Evolutionary conservation across 768 basidiomycete species (phyloP), one percentile per base, ranked within the genome.

Genomic region (Hemileccinum impolitum): DNA sequence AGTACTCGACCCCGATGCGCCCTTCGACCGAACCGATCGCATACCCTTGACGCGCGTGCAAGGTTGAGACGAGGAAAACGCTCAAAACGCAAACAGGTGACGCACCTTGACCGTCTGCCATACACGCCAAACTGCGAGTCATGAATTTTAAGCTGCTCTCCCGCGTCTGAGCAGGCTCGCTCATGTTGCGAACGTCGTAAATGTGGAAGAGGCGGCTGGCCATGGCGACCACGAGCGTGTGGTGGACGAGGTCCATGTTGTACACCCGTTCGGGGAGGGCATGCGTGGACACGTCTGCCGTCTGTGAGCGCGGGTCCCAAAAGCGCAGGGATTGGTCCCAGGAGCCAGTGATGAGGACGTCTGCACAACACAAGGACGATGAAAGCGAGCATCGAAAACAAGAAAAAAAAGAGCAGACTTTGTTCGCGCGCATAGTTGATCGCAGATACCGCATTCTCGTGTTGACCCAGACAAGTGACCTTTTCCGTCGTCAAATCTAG

Each of bases 101-200:
- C 76, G 36, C 53, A 89, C 94, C 94, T 71, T 93, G 81, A 2
- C 94, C 94, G 64, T 91, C 89, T 2, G 80, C 76, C 94, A 98
- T 98, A 63, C 90, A 92, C 13, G 88, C 90, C 45, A 99, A 68
- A 40, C 85, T 86, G 50, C 93, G 74, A 35, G 94, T 97, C 88
- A 96, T 88, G 65, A 89, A 97, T 68, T 96, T 96, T 51, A 99
- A 69, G 56, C 90, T 93, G 64, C 90, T 93, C 71, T 97, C 96
- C 53, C 96, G 71, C 65, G 83, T 78, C 61, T 94, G 90, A 45
- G 80, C 75, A 0, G 90, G 86, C 45, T 75, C 70, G 47, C 76
- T 73, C 81, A 97, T 86, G 52, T 84, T 85, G 23, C 90, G 75
- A 14, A 92, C 73, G 57, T 94, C 91, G 59, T 89, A 97, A 12